Base-by-base conservation (phyloP, 148 eudicot genomes). In the Chenopodium suecicum region DNA sequence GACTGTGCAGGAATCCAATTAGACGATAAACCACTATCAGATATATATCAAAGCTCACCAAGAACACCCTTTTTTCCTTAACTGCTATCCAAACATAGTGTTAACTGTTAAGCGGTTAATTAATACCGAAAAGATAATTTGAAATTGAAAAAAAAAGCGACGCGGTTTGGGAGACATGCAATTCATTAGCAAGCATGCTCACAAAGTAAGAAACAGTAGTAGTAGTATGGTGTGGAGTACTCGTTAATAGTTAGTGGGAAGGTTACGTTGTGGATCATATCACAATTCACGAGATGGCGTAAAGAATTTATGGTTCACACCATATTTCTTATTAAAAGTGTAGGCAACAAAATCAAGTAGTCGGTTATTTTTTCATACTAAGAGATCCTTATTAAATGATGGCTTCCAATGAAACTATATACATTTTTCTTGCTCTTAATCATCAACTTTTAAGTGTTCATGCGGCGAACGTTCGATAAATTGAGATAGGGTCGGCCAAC, bases 141-240 rank as follows among this genome's bases (percentile, higher is more conserved):
- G 11, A 50, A 50, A 13, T 32, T 1, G 8, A 32, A 68, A 31
- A 22, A 12, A 68, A 68, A 20, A 4, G 29, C 13, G 34, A 68
- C 72, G 22, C 46, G 72, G 72, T 68, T 66, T 50, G 13, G 16
- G 37, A 66, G 70, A 32, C 9, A 13, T 68, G 22, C 72, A 67
- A 67, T 29, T 11, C 44, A 68, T 31, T 68, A 44, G 46, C 72
- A 68, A 44, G 46, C 72, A 68, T 68, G 72, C 72, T 68, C n/a
- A 6, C 72, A 68, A 32, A 31, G 72, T 68, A 68, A 32, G 72
- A 12, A 32, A 31, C 72, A 68, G 7, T 56, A 14, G 25, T 25
- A 14, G 4, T 37, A 66, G 72, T 32, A 12, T 27, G 72, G 72
- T 68, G 22, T 56, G 62, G 62, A 14, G 62, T 56, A 56, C 34